Percentiles rank a stretch among this genome's conserved stretches.
phyloP scores from a whole-genome alignment of 306 rosid species.

The Styphnolobium japonicum region DNA sequence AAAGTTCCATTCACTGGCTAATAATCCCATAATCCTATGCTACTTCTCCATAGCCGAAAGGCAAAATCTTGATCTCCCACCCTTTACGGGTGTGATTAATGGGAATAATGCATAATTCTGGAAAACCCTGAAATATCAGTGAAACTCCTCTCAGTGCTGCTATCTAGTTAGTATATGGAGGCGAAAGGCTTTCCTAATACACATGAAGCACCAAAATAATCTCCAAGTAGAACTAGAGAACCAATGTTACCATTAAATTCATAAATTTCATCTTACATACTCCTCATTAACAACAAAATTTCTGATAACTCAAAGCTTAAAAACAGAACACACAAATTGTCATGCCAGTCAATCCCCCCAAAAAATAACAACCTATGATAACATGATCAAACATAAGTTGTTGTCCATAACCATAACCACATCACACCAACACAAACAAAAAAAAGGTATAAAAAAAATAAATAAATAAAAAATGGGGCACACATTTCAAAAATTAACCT shows the following conservation, averaged over 20 bases:
- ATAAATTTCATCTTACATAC: not conserved
- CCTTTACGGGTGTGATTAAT: not conserved
- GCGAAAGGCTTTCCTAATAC: not conserved
- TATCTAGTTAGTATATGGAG: not conserved
- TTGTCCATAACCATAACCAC: constrained; percentile 17
- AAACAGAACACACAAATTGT: not conserved
- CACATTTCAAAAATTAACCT: not conserved
- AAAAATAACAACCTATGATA: not conserved
- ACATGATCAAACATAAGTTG: constrained; percentile 20
- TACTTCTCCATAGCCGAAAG: not conserved
- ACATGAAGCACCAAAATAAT: not conserved
- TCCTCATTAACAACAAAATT: not conserved
- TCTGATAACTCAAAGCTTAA: not conserved
- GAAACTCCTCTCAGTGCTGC: not conserved
- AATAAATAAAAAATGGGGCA: not conserved
- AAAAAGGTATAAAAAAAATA: not conserved
- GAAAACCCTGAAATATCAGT: not conserved
- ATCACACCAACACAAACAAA: constrained; percentile 16
- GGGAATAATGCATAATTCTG: not conserved
- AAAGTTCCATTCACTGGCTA: not conserved
- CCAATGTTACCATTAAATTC: not conserved
- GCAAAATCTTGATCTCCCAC: not conserved
- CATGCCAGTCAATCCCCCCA: constrained; percentile 11
- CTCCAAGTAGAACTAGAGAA: not conserved
- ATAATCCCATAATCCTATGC: not conserved